phyloP scores from a whole-genome alignment of 768 basidiomycete species.

The Obba rivulosa region DNA sequence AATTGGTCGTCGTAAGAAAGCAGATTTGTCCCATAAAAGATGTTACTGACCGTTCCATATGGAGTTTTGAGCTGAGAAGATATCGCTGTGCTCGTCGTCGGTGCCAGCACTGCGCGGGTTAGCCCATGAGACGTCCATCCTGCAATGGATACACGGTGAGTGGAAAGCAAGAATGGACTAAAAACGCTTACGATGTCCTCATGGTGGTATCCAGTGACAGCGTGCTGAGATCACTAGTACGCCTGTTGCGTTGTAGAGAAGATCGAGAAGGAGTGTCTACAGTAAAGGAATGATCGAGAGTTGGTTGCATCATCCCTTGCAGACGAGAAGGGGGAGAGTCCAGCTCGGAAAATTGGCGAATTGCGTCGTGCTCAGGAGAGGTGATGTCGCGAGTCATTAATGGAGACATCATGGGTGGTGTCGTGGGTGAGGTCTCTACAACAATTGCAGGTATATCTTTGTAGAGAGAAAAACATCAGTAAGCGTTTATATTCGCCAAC shows the following conservation, averaged over 20 bases:
- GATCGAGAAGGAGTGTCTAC: slow-evolving; percentile 37
- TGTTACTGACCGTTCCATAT: slow-evolving; percentile 60
- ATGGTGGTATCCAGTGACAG: slow-evolving; percentile 47
- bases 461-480: neutral
- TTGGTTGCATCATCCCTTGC: slow-evolving; percentile 25
- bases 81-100: slow-evolving; percentile 34
- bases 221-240: slow-evolving; percentile 57
- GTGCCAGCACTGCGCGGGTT: slow-evolving; percentile 13
- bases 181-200: slow-evolving; percentile 41
- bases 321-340: slow-evolving; percentile 34
- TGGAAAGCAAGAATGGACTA: neutral
- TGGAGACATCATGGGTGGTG: slow-evolving; percentile 27
- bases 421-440: slow-evolving; percentile 54
- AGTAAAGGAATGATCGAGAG: slow-evolving; percentile 43
- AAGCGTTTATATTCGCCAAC: neutral
- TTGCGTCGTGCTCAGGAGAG: slow-evolving; percentile 25
- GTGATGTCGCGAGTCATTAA: slow-evolving; percentile 50
- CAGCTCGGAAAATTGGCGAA: slow-evolving; percentile 14
- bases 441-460: slow-evolving; percentile 70
- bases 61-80: slow-evolving; percentile 58
- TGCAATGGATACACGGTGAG: neutral
- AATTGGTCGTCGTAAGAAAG: neutral
- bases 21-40: too few relatives aligned
- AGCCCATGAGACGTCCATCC: slow-evolving; percentile 21
- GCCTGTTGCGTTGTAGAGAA: slow-evolving; percentile 51